These are phyloP conservation scores for Sesbania bispinosa DNA, from an alignment of 306 rosid species.

Conservation along the genomic window DNA sequence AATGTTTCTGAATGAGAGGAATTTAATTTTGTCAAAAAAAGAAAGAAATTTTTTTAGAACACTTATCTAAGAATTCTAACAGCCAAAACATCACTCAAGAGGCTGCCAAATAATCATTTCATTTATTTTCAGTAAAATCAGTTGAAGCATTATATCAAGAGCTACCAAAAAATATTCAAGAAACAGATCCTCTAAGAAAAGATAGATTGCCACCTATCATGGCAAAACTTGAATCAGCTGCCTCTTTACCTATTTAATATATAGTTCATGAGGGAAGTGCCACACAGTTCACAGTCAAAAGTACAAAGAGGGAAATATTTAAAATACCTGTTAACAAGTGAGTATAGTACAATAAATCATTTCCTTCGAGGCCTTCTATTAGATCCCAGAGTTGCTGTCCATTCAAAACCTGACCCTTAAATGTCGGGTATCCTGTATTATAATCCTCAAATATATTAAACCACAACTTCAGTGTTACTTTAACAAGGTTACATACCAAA, in stretches of 20 bases:
- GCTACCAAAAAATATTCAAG: background rate
- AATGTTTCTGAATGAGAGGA: too few relatives aligned
- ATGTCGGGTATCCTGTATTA: slow-evolving; percentile 77
- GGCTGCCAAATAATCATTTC: background rate
- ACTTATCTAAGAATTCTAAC: too few relatives aligned
- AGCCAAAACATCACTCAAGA: background rate
- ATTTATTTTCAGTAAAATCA: background rate
- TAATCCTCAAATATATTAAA: slow-evolving; percentile 27
- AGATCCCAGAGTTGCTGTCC: slow-evolving; percentile 79
- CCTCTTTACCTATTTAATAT: too few relatives aligned
- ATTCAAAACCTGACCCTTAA: slow-evolving; percentile 88
- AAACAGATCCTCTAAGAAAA: background rate
- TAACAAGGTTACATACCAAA: slow-evolving; percentile 21
- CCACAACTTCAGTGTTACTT: slow-evolving; percentile 23
- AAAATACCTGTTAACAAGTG: slow-evolving; percentile 78
- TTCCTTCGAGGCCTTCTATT: slow-evolving; percentile 74
- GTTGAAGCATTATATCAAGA: background rate
- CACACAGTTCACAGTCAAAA: too few relatives aligned
- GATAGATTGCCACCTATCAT: too few relatives aligned
- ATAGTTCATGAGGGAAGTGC: too few relatives aligned
- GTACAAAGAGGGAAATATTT: background rate
- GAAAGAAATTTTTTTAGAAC: too few relatives aligned
- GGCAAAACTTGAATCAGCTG: too few relatives aligned
- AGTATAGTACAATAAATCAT: slow-evolving; percentile 74
- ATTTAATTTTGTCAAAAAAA: too few relatives aligned